Evolutionary conservation across 2,329 filamentous ascomycete genomes (phyloP), one percentile per base, ranked within the genome.

Genomic region (Aureobasidium sp.): DNA sequence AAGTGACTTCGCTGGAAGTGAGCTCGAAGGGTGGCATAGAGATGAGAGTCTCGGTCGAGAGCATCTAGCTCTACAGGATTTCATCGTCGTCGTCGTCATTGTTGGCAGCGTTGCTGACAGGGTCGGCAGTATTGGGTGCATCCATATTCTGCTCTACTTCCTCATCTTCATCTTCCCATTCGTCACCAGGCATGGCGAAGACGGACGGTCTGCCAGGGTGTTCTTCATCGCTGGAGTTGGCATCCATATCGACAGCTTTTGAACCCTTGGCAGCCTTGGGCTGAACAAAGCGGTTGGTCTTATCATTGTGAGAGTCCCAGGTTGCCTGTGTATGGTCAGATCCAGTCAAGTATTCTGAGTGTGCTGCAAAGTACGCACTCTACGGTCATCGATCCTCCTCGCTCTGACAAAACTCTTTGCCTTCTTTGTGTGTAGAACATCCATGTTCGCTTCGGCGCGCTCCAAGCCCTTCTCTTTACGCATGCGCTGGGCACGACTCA

Each of bases 401-500:
- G 74, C 78, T 63, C 77, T 79, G 10, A 70, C 73, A 48, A 79
- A 66, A 66, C 82, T 84, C 68, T 81, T 82, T 23, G 76, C 73
- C 36, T 82, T 74, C 70, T 86, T 86, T 46, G 77, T 78, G 71
- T 84, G 80, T 46, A 80, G 69, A 70, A 80, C 83, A 64, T 83
- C 82, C 64, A 80, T 72, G 39, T 81, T 77, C 17, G 76, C 74
- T 62, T 83, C 82, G 8, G 81, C 84, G 64, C 79, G 77, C 67
- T 84, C 82, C 46, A 85, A 71, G 20, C 79, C 80, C 68, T 79
- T 80, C 66, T 82, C 76, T 53, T 81, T 81, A 46, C 84, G 77
- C 59, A 79, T 67, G 6, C 79, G 76, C 70, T 86, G 84, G 8
- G 79, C 76, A 56, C 80, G 79, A 29, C 78, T 81, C 67, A 81